Conservation (phyloP, 2,329 filamentous ascomycete genomes). For the Talaromyces sp. region DNA sequence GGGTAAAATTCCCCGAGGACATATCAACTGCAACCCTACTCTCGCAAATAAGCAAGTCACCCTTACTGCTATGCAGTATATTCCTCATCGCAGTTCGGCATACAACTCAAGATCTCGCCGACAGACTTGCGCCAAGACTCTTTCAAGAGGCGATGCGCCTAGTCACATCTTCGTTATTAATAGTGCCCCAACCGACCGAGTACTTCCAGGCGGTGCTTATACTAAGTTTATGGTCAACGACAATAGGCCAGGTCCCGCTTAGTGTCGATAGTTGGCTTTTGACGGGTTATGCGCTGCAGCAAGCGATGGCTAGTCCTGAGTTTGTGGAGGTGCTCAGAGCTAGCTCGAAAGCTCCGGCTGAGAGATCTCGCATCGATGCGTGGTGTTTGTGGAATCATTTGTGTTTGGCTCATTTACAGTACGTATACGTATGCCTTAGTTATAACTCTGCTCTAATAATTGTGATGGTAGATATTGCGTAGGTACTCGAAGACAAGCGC, state of each 20-base stretch:
- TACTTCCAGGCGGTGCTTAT: slow-evolving; percentile 46
- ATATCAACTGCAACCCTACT: slow-evolving; percentile 29
- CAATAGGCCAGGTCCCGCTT: slow-evolving; percentile 44
- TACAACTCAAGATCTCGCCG: slow-evolving; percentile 38
- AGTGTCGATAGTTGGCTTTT: slow-evolving; percentile 48
- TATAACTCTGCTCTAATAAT: not conserved
- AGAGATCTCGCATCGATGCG: slow-evolving; percentile 28
- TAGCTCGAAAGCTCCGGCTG: not conserved
- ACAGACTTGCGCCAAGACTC: slow-evolving; percentile 36
- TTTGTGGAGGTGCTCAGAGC: slow-evolving; percentile 26
- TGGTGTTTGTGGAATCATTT: slow-evolving; percentile 46
- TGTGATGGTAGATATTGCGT: slow-evolving; percentile 36
- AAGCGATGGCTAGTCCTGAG: slow-evolving; percentile 37
- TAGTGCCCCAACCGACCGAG: slow-evolving; percentile 39
- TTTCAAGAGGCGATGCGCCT: slow-evolving; percentile 33
- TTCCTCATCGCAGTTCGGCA: slow-evolving; percentile 44
- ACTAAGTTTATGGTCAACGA: slow-evolving; percentile 48
- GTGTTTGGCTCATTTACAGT: slow-evolving; percentile 44
- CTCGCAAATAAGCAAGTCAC: slow-evolving; percentile 34
- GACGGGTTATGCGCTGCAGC: slow-evolving; percentile 45
- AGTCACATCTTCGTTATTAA: slow-evolving; percentile 30
- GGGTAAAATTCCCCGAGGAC: slow-evolving; percentile 37
- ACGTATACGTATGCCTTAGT: not conserved
- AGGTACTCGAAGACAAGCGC: slow-evolving; percentile 39
- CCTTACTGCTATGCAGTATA: slow-evolving; percentile 39